These are phyloP conservation scores for Nicotiana otophora DNA, from an alignment of 257 asterid genomes.

Conservation along the genomic window DNA sequence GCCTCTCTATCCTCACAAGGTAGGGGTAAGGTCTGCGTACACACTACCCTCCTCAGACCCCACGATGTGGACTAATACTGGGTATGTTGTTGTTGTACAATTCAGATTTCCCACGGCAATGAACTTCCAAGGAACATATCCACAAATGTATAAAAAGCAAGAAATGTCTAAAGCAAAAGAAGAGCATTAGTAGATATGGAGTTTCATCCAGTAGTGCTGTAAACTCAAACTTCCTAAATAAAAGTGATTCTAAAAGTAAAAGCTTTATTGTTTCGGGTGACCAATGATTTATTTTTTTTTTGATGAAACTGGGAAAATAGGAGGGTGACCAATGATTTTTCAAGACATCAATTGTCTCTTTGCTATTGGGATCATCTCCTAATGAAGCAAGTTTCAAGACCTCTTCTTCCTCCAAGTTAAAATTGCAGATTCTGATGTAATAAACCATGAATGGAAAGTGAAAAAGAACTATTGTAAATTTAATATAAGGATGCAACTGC, in stretches of 20 bases:
- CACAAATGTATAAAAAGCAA: neutral
- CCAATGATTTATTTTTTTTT: conserved; percentile 70
- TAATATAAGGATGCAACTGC: neutral
- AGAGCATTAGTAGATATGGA: neutral
- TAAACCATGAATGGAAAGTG: conserved; percentile 13
- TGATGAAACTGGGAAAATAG: too few relatives aligned
- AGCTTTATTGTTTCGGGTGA: conserved; percentile 71
- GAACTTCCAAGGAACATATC: neutral
- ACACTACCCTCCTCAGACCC: too few relatives aligned
- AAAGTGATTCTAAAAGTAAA: neutral
- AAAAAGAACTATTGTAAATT: conserved; percentile 2
- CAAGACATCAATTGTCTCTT: conserved; percentile 64
- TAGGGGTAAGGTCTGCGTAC: too few relatives aligned
- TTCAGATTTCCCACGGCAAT: neutral
- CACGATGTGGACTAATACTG: too few relatives aligned
- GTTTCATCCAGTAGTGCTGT: neutral
- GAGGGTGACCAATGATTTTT: conserved; percentile 64
- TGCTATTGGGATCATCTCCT: conserved; percentile 61
- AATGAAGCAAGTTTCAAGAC: conserved; percentile 72
- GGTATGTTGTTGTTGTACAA: too few relatives aligned
- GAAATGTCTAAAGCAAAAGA: neutral
- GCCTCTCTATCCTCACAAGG: too few relatives aligned
- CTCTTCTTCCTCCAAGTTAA: conserved; percentile 71
- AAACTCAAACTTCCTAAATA: neutral
- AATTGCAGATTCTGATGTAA: conserved; percentile 46